Percentiles rank a stretch among this genome's conserved stretches.
These are phyloP conservation scores for Phalaenopsis aphrodite DNA, from an alignment of 106 monocot genomes.

Conservation along the genomic window DNA sequence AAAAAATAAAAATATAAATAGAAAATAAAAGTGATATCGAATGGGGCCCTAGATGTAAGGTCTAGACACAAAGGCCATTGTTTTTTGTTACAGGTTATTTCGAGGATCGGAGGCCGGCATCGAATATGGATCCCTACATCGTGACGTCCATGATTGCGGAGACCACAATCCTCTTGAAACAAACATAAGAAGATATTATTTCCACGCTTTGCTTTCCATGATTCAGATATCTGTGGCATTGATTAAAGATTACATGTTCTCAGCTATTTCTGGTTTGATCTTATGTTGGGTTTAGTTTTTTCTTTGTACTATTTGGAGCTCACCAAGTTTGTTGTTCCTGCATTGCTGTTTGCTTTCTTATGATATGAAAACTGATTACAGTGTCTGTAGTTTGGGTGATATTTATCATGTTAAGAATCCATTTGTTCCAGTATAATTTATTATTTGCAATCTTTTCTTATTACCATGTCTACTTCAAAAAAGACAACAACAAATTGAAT, in stretches of 20 bases:
- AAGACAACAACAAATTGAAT: no score
- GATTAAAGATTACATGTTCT: neutral
- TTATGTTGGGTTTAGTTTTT: neutral
- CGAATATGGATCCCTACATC: conserved; percentile 19
- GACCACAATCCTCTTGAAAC: conserved; percentile 17
- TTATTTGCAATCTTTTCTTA: no score
- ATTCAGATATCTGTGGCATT: no score
- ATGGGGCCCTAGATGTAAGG: neutral
- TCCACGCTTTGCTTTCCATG: neutral
- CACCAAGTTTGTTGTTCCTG: neutral
- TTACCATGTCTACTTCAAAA: no score
- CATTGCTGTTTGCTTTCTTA: neutral
- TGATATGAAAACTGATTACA: neutral
- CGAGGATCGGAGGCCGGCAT: conserved; percentile 19
- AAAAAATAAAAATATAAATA: no score
- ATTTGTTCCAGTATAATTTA: neutral
- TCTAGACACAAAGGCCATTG: neutral
- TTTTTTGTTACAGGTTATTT: conserved; percentile 8
- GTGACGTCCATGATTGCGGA: conserved; percentile 20
- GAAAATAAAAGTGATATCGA: no score
- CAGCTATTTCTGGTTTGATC: neutral
- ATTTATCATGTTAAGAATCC: neutral
- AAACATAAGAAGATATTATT: neutral
- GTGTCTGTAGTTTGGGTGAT: neutral
- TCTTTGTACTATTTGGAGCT: neutral